Conservation (phyloP, 2,329 filamentous ascomycete genomes). For the Endothia cerciana region DNA sequence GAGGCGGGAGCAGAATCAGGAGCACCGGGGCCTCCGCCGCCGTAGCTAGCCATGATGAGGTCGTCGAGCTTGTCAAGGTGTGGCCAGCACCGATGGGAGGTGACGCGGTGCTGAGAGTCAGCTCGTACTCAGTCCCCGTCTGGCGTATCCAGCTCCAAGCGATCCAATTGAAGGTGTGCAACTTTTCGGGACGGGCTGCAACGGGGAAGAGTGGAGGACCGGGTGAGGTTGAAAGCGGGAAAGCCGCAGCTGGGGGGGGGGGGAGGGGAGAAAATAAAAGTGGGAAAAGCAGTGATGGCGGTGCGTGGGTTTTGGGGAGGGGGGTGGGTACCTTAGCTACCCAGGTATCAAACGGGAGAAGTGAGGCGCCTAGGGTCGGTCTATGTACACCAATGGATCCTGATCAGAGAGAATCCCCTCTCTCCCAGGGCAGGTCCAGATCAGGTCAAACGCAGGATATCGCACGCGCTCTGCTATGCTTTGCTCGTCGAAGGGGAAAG, state of each 20-base stretch:
- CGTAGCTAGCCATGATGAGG: conserved; percentile 42
- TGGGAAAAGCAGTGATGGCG: conserved; percentile 27
- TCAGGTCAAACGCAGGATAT: too few species aligned
- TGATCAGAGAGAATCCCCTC: too few species aligned
- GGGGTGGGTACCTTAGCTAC: not conserved
- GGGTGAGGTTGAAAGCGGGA: conserved; percentile 20
- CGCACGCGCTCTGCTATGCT: not conserved
- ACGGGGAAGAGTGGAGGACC: not conserved
- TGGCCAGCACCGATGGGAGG: conserved; percentile 29
- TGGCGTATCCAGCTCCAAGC: conserved; percentile 4
- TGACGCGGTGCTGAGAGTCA: conserved; percentile 14
- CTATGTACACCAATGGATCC: too few species aligned
- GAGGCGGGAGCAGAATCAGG: conserved; percentile 2
- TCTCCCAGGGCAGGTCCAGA: too few species aligned
- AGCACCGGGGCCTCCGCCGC: conserved; percentile 32
- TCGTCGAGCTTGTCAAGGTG: conserved; percentile 22
- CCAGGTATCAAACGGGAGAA: too few species aligned
- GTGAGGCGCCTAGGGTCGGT: too few species aligned
- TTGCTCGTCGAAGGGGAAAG: not conserved
- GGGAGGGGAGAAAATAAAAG: conserved; percentile 30
- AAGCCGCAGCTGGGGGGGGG: conserved; percentile 26
- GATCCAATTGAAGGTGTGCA: not conserved
- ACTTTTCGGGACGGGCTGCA: not conserved
- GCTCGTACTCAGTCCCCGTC: conserved; percentile 5
- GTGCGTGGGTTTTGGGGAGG: not conserved